Evolutionary conservation across 306 rosid genomes (phyloP).

Genomic region (Clitoria ternatea): DNA sequence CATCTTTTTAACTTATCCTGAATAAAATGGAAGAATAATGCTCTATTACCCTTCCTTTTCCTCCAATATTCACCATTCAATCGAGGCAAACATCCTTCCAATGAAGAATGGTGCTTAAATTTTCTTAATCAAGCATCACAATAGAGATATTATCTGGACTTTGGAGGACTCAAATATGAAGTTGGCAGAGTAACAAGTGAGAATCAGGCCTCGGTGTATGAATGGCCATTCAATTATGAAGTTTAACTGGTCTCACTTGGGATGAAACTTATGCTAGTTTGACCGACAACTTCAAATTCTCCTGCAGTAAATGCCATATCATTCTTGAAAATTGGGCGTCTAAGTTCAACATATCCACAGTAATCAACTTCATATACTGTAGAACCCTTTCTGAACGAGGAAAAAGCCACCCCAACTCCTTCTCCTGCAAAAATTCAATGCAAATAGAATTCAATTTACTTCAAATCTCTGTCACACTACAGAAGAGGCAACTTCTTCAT

Average conservation of each 20-base stretch:
- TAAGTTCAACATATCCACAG: constrained; percentile 65
- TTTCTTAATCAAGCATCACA: constrained; percentile 1
- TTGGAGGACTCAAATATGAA: background rate
- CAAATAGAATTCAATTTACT: background rate
- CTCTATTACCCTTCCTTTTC: background rate
- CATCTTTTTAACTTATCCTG: background rate
- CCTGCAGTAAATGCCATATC: constrained; percentile 44
- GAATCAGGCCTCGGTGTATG: background rate
- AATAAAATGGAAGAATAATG: background rate
- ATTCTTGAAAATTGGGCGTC: constrained; percentile 51
- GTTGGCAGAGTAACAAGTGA: background rate
- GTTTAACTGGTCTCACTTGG: background rate
- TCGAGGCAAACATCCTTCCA: background rate
- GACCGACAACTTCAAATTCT: constrained; percentile 55
- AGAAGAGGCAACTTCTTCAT: background rate
- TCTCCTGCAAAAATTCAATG: constrained; percentile 50
- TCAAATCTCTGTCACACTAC: background rate
- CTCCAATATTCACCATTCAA: background rate
- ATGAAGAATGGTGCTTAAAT: background rate
- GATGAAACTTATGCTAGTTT: constrained; percentile 38
- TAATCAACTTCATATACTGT: constrained; percentile 55
- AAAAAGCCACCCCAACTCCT: constrained; percentile 71
- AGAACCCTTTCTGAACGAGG: constrained; percentile 44
- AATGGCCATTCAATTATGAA: background rate
- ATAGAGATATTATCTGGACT: background rate